Evolutionary conservation across 768 basidiomycete genomes (phyloP).

Genomic region (Russula griseocarnosa): DNA sequence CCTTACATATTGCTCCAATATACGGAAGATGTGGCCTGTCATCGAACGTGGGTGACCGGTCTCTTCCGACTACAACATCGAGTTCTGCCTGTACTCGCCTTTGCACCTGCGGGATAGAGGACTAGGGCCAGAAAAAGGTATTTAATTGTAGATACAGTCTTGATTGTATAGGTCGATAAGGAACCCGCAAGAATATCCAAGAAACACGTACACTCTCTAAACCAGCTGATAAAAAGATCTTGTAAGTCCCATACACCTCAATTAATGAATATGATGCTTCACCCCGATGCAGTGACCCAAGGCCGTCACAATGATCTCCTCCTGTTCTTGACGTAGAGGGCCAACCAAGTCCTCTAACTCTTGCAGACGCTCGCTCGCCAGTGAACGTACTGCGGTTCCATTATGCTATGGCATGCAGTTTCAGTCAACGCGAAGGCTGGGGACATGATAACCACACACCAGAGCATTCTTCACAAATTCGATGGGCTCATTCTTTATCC

Average conservation of each 20-base stretch:
- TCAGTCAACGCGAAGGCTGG: no score
- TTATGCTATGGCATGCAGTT: no score
- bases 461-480: no score
- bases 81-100: not conserved
- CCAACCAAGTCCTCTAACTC: no score
- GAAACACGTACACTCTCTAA: not conserved
- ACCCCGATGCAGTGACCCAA: not conserved
- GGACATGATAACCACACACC: no score
- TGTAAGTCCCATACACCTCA: not conserved
- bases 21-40: slow-evolving; percentile 30
- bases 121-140: slow-evolving; percentile 2
- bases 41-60: not conserved
- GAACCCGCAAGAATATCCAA: not conserved
- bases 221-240: not conserved
- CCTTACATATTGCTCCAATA: slow-evolving; percentile 31
- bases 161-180: not conserved
- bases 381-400: no score
- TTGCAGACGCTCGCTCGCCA: no score
- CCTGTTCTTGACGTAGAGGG: no score
- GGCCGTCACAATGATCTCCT: no score
- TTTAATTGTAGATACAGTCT: not conserved
- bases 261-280: not conserved
- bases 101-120: not conserved
- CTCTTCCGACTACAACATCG: not conserved
- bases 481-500: no score